Evolutionary conservation across 768 basidiomycete species (phyloP).

Genomic region (Symmetrospora coprosmae): DNA sequence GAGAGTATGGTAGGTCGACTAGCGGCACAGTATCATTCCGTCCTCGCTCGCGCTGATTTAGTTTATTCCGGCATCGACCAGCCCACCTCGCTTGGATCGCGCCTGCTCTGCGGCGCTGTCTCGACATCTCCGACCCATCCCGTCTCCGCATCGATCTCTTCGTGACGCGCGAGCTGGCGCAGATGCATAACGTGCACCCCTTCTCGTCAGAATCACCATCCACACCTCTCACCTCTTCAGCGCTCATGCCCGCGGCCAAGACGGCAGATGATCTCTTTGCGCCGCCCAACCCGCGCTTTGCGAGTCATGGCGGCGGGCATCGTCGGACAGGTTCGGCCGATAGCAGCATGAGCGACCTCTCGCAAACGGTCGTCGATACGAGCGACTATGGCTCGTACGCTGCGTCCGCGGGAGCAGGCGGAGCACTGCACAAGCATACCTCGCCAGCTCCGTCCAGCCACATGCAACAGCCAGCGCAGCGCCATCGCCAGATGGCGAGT

Average conservation of each 20-base stretch:
- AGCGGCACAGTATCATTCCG: neutral
- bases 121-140: constrained; percentile 43
- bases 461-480: constrained; percentile 6
- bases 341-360: constrained; percentile 8
- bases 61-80: constrained; percentile 34
- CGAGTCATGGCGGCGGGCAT: neutral
- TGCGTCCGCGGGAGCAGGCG: neutral
- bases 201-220: neutral
- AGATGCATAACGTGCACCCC: neutral
- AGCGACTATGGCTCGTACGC: no score
- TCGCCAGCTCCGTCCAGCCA: neutral
- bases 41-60: neutral
- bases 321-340: neutral
- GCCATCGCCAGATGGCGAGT: neutral
- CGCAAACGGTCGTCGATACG: constrained; percentile 9
- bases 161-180: constrained; percentile 42
- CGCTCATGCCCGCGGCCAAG: neutral
- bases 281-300: constrained; percentile 21
- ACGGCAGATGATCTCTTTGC: neutral
- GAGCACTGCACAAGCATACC: neutral
- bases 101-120: constrained; percentile 50
- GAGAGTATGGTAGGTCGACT: constrained; percentile 52
- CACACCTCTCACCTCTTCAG: neutral
- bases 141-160: constrained; percentile 56
- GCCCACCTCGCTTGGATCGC: constrained; percentile 69